A percentile compares a stretch with the other conserved stretches of the same genome.
These are phyloP conservation scores for Cercospora zeae-maydis DNA, from an alignment of 2,329 filamentous ascomycete species.

Conservation along the genomic window DNA sequence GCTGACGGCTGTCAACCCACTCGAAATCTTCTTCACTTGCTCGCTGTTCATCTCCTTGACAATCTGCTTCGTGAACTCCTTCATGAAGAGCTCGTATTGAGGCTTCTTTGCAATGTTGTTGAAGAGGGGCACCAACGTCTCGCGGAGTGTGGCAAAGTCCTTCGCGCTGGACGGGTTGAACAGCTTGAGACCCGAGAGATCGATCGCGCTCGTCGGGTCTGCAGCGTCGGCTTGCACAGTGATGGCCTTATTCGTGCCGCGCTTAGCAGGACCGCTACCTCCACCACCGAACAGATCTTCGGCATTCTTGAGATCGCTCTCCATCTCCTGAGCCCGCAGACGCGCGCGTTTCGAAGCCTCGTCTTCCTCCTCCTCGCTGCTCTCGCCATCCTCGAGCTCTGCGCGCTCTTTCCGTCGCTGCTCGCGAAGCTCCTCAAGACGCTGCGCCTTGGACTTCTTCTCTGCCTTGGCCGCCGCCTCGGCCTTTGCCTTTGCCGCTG, in stretches of 20 bases:
- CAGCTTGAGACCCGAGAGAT: slow-evolving; percentile 73
- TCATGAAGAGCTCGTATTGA: slow-evolving; percentile 83
- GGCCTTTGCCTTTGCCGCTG: slow-evolving; percentile 81
- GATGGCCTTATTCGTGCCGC: slow-evolving; percentile 60
- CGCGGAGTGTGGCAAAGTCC: slow-evolving; percentile 77
- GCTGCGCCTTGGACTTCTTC: slow-evolving; percentile 85
- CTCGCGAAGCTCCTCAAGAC: slow-evolving; percentile 72
- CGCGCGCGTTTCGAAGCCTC: slow-evolving; percentile 70
- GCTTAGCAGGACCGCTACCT: slow-evolving; percentile 67
- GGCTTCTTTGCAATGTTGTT: slow-evolving; percentile 75
- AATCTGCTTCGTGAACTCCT: slow-evolving; percentile 85
- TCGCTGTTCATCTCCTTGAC: slow-evolving; percentile 83
- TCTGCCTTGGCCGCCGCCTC: slow-evolving; percentile 82
- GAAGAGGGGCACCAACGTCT: slow-evolving; percentile 75
- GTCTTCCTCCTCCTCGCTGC: slow-evolving; percentile 66
- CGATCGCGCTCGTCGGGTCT: slow-evolving; percentile 74
- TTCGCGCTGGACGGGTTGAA: slow-evolving; percentile 87
- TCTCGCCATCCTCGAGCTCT: slow-evolving; percentile 55
- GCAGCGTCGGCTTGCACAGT: slow-evolving; percentile 62
- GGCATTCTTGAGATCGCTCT: slow-evolving; percentile 82
- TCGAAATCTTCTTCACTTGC: slow-evolving; percentile 95
- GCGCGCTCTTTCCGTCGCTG: slow-evolving; percentile 57
- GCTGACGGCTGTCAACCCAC: slow-evolving; percentile 77
- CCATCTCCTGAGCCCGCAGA: slow-evolving; percentile 75
- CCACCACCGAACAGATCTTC: slow-evolving; percentile 83